A percentile compares a stretch with the other conserved stretches of the same genome.
These are phyloP conservation scores for Naganishia antarctica DNA, from an alignment of 768 basidiomycete genomes.

Conservation along the genomic window DNA sequence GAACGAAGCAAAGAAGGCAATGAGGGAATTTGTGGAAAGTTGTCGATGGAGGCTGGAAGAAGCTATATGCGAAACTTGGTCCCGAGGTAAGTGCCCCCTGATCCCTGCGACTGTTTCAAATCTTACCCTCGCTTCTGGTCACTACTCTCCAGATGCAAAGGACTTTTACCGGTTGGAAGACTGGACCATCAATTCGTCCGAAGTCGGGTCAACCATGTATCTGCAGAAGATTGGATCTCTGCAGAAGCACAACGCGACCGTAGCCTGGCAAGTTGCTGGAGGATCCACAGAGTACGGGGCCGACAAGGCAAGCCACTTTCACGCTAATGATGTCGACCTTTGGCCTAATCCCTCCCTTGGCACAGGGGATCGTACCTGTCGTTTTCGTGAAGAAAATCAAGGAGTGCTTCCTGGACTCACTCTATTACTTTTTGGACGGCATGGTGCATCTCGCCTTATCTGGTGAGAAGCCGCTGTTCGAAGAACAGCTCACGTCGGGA, in stretches of 20 bases:
- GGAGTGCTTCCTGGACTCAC: slow-evolving; percentile 74
- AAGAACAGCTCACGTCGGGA: neutral
- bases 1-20: slow-evolving; percentile 49
- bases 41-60: slow-evolving; percentile 84
- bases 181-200: slow-evolving; percentile 52
- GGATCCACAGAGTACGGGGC: slow-evolving; percentile 57
- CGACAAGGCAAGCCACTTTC: slow-evolving; percentile 12
- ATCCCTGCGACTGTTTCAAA: neutral
- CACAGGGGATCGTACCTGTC: slow-evolving; percentile 52
- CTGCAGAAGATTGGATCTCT: slow-evolving; percentile 28
- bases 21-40: slow-evolving; percentile 73
- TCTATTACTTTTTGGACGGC: slow-evolving; percentile 83
- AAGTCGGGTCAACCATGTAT: slow-evolving; percentile 29
- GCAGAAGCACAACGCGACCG: slow-evolving; percentile 62
- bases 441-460: slow-evolving; percentile 69
- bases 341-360: neutral
- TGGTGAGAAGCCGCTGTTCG: slow-evolving; percentile 31
- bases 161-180: slow-evolving; percentile 77
- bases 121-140: slow-evolving; percentile 1
- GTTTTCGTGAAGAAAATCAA: slow-evolving; percentile 70
- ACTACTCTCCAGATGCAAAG: slow-evolving; percentile 64
- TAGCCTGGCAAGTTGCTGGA: slow-evolving; percentile 74
- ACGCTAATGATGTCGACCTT: neutral
- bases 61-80: slow-evolving; percentile 70
- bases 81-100: slow-evolving; percentile 60